These are phyloP conservation scores for Cercospora sp. DNA, from an alignment of 2,329 filamentous ascomycete species.

Conservation along the genomic window DNA sequence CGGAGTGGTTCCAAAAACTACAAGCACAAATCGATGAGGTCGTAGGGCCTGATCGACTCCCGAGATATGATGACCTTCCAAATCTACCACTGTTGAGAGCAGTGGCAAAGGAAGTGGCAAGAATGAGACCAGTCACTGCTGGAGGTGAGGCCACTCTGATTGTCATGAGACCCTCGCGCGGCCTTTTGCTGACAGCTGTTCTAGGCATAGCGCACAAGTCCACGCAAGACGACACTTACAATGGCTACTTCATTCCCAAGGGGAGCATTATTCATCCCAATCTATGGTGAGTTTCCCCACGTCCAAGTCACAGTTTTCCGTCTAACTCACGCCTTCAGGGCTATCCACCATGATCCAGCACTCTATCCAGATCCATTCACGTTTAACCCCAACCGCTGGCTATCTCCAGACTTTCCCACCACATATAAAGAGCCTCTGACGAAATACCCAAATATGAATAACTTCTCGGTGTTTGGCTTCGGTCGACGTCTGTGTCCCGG, in stretches of 20 bases:
- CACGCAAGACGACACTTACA: not conserved
- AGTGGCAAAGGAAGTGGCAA: not conserved
- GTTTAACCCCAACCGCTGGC: not conserved
- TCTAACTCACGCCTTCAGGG: not conserved
- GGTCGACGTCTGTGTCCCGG: not conserved
- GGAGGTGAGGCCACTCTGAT: not conserved
- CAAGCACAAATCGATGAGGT: not conserved
- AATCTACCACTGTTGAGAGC: not conserved
- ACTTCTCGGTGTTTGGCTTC: not conserved
- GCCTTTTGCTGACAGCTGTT: not conserved
- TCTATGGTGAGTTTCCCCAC: not conserved
- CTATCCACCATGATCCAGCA: not conserved
- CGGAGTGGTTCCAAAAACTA: not conserved
- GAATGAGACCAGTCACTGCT: not conserved
- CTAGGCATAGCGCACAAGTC: not conserved
- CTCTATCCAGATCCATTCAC: not conserved
- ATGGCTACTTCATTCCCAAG: not conserved
- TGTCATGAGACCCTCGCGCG: not conserved
- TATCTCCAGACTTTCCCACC: not conserved
- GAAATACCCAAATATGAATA: not conserved
- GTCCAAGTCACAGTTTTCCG: no score
- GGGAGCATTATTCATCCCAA: not conserved
- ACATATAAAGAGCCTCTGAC: not conserved
- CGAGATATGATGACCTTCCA: not conserved
- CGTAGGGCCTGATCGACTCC: not conserved